phyloP scores from a whole-genome alignment of 2,329 filamentous ascomycete genomes.

The Stachybotrys chartarum region DNA sequence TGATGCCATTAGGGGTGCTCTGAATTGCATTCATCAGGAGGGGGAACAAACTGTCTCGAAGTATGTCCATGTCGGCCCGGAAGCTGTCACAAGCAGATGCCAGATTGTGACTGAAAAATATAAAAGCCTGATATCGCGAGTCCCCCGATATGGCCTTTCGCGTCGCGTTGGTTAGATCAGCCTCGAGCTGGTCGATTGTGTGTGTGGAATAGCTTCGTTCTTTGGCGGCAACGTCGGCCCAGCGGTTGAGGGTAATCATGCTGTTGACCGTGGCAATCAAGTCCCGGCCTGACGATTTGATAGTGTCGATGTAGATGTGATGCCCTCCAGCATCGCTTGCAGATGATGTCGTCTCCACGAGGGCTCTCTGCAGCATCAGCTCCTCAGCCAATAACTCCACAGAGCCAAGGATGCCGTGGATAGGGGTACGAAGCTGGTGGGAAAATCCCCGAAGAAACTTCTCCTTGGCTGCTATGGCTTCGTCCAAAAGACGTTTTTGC shows the following conservation, averaged over 20 bases:
- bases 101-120: constrained; percentile 9
- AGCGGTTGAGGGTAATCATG: constrained; percentile 32
- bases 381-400: constrained; percentile 34
- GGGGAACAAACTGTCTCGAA: constrained; percentile 34
- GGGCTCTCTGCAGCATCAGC: constrained; percentile 14
- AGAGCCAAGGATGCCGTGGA: constrained; percentile 35
- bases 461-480: constrained; percentile 35
- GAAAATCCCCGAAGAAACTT: constrained; percentile 36
- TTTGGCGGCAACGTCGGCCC: constrained; percentile 24
- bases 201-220: constrained; percentile 20
- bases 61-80: constrained; percentile 25
- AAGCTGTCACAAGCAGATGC: constrained; percentile 18
- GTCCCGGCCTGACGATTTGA: constrained; percentile 30
- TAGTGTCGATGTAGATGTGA: constrained; percentile 20
- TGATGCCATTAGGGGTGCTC: constrained; percentile 26
- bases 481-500: constrained; percentile 28
- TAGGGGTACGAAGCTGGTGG: constrained; percentile 39
- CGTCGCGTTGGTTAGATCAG: constrained; percentile 6
- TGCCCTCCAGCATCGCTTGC: constrained; percentile 2
- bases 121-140: constrained; percentile 4
- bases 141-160: constrained; percentile 2
- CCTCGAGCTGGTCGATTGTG: constrained; percentile 7
- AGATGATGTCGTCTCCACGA: constrained; percentile 4
- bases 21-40: constrained; percentile 34
- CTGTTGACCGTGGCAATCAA: constrained; percentile 36